A percentile compares a stretch with the other conserved stretches of the same genome.
Conservation (phyloP, 495 filamentous ascomycete species). For the Aspergillus avenaceus region DNA sequence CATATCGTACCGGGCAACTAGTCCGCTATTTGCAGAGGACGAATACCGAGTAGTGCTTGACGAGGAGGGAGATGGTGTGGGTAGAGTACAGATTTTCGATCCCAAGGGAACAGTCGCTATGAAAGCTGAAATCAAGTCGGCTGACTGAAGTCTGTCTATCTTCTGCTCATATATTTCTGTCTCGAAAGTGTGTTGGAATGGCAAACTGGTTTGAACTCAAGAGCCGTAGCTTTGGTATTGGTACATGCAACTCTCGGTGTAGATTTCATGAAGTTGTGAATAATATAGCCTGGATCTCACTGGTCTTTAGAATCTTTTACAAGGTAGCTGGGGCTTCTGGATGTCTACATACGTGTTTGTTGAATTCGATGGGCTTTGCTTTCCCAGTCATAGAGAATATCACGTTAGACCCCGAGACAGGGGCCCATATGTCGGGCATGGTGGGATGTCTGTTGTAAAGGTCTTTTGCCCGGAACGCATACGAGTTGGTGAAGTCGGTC, state of each 20-base stretch:
- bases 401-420: slow-evolving; percentile 6
- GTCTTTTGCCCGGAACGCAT: slow-evolving; percentile 4
- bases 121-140: slow-evolving; percentile 38
- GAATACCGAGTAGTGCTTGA: slow-evolving; percentile 42
- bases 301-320: neutral
- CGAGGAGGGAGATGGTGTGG: slow-evolving; percentile 17
- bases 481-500: neutral
- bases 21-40: slow-evolving; percentile 58
- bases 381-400: slow-evolving; percentile 5
- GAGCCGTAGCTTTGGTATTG: too few relatives aligned
- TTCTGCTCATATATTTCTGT: neutral
- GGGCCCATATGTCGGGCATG: slow-evolving; percentile 6
- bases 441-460: slow-evolving; percentile 5
- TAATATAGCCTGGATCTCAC: slow-evolving; percentile 1
- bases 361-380: slow-evolving; percentile 4
- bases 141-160: neutral
- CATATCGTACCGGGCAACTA: slow-evolving; percentile 56
- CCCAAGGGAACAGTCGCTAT: slow-evolving; percentile 40
- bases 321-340: neutral
- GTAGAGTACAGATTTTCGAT: slow-evolving; percentile 37
- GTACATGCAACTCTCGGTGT: neutral
- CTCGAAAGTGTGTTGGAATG: neutral
- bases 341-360: slow-evolving; percentile 3
- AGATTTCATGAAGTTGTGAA: neutral
- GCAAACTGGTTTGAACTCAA: neutral